Base-by-base conservation (phyloP, 2,329 filamentous ascomycete genomes). In the Madurella fahalii region DNA sequence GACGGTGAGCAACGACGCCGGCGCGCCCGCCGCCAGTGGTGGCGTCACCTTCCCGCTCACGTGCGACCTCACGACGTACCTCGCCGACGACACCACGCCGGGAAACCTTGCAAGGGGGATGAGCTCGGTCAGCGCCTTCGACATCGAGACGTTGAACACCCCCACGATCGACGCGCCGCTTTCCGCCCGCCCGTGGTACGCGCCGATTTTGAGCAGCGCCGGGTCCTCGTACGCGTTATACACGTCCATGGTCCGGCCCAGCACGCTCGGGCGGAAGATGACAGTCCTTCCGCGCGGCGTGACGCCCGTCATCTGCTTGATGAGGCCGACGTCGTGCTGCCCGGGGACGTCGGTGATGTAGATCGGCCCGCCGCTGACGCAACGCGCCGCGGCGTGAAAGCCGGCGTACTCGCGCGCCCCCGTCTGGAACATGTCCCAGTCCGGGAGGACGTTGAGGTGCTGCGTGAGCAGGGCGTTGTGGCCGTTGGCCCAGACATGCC, bases 401-500 rank as follows among this genome's bases (percentile, higher is more conserved):
- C 80, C 82, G 0, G 87, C 88, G 68, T 89, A 95, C 20, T 77
- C 73, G 57, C 84, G 80, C 1, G 34, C 9, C 13, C 74, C 72
- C 1, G 83, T 85, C 63, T 86, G 83, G 65, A 86, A 86, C 83
- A 86, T 86, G 61, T 86, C 83, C 81, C 83, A 86, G 69, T 96
- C 92, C 0, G 94, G 93, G 1, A 97, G 72, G 1, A 90, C 82
- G 62, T 96, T 96, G 32, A 97, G 77, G 65, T 94, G 86, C 59
- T 90, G 85, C 2, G 87, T 92, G 13, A 97, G 76, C 0, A 97
- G 77, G 32, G 83, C 79, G 68, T 95, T 96, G 71, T 96, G 89
- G 0, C 93, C 93, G 67, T 97, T 99, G 59, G 87, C 84, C 77
- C 95, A 99, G 37, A 97, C 81, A 69, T 99, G 94, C 93, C 94